These are phyloP conservation scores for Verticillium albo-atrum DNA, from an alignment of 2,329 filamentous ascomycete species.

Conservation along the genomic window DNA sequence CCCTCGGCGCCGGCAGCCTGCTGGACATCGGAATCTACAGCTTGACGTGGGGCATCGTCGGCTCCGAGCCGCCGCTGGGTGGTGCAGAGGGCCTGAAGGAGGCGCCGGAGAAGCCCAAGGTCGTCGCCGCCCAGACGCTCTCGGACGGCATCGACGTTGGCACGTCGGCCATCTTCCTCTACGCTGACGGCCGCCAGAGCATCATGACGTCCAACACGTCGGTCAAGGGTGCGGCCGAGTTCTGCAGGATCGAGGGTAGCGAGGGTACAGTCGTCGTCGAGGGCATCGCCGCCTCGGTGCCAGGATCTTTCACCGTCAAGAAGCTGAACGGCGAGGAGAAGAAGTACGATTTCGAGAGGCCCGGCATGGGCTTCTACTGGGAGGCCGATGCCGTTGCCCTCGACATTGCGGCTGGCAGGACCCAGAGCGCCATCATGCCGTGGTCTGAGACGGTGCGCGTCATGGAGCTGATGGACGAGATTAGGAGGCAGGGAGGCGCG, in stretches of 20 bases:
- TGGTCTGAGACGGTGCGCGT: constrained; percentile 40
- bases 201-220: constrained; percentile 33
- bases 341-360: constrained; percentile 29
- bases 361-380: constrained; percentile 35
- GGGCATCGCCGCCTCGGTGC: constrained; percentile 25
- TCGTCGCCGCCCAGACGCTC: constrained; percentile 29
- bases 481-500: constrained; percentile 27
- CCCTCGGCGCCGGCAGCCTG: constrained; percentile 35
- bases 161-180: constrained; percentile 33
- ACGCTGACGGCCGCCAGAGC: constrained; percentile 31
- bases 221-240: constrained; percentile 16
- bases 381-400: constrained; percentile 39
- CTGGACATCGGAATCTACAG: constrained; percentile 41
- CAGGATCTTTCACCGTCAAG: constrained; percentile 29
- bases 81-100: constrained; percentile 11
- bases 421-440: constrained; percentile 36
- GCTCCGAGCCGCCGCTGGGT: constrained; percentile 22
- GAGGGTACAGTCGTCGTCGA: constrained; percentile 29
- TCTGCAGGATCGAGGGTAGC: constrained; percentile 36
- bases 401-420: constrained; percentile 30
- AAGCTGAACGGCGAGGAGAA: constrained; percentile 21
- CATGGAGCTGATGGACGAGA: constrained; percentile 42
- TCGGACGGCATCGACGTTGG: constrained; percentile 26
- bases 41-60: constrained; percentile 32
- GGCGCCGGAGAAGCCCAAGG: constrained; percentile 22